These are phyloP conservation scores for Eutrema japonicum DNA, from an alignment of 345 rosid genomes.

Conservation along the genomic window DNA sequence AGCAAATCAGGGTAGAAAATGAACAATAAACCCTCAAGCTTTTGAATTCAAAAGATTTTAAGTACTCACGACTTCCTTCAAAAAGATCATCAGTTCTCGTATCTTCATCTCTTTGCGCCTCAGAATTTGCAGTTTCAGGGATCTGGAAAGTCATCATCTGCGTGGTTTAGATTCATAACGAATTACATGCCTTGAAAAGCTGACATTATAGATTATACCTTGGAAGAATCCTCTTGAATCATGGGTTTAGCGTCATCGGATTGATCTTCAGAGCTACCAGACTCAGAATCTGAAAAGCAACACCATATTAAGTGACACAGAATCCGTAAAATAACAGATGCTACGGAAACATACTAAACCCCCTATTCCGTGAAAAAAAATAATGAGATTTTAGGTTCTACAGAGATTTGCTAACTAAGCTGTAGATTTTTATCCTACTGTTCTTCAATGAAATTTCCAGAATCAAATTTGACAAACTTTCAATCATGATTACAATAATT, in stretches of 20 bases:
- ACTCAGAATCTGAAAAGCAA: slow-evolving; percentile 59
- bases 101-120: slow-evolving; percentile 53
- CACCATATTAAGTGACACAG: slow-evolving; percentile 16
- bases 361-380: not conserved
- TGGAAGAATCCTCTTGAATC: slow-evolving; percentile 44
- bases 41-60: slow-evolving; percentile 15
- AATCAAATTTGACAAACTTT: not conserved
- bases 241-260: slow-evolving; percentile 54
- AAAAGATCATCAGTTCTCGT: slow-evolving; percentile 44
- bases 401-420: not conserved
- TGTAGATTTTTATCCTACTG: not conserved
- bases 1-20: not conserved
- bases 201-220: slow-evolving; percentile 52
- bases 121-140: slow-evolving; percentile 50
- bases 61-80: slow-evolving; percentile 67
- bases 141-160: slow-evolving; percentile 43
- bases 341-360: slow-evolving; percentile 19
- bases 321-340: slow-evolving; percentile 7
- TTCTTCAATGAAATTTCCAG: not conserved
- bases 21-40: slow-evolving; percentile 1
- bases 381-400: slow-evolving; percentile 6
- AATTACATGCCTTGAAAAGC: not conserved
- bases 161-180: slow-evolving; percentile 27
- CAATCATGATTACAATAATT: not conserved
- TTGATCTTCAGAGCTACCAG: slow-evolving; percentile 65